Percentiles rank a stretch among this genome's conserved stretches.
These are phyloP conservation scores for Yamadazyma dushanensis DNA, from an alignment of 1,139 yeast species.

Conservation along the genomic window DNA sequence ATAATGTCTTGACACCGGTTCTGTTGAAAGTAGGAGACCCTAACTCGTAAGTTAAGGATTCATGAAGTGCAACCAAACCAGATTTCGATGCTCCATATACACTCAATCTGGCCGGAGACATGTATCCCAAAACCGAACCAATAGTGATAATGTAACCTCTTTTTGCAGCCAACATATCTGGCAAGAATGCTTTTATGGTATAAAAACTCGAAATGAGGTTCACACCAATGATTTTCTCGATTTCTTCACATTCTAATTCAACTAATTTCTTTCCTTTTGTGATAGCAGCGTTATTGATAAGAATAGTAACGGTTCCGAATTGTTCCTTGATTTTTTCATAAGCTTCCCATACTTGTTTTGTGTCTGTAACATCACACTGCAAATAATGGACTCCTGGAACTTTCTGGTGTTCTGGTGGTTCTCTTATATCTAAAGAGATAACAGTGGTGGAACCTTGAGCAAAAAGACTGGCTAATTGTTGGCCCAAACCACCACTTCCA, in stretches of 20 bases:
- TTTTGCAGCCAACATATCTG: constrained; percentile 60
- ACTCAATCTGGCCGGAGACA: constrained; percentile 78
- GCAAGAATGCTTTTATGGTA: constrained; percentile 68
- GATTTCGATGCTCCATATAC: constrained; percentile 92
- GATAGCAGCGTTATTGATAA: constrained; percentile 85
- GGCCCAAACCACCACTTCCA: constrained; percentile 76
- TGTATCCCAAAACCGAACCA: constrained; percentile 80
- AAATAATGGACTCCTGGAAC: constrained; percentile 52
- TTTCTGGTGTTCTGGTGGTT: constrained; percentile 36
- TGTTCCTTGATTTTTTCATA: constrained; percentile 40
- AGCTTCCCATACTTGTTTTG: constrained; percentile 37
- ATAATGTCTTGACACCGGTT: constrained; percentile 65
- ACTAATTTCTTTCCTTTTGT: constrained; percentile 57
- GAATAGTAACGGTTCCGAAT: constrained; percentile 61
- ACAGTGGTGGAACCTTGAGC: constrained; percentile 30
- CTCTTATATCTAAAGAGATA: constrained; percentile 60
- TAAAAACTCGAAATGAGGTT: constrained; percentile 71
- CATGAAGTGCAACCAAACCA: constrained; percentile 81
- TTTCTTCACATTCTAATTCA: constrained; percentile 54
- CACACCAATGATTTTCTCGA: constrained; percentile 60
- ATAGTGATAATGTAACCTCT: constrained; percentile 81
- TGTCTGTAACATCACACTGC: constrained; percentile 66
- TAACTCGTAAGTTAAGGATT: constrained; percentile 71
- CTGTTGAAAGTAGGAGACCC: constrained; percentile 50
- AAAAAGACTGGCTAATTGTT: constrained; percentile 46